Evolutionary conservation across 2,329 filamentous ascomycete species (phyloP).

Genomic region (Paramyrothecium sp.): DNA sequence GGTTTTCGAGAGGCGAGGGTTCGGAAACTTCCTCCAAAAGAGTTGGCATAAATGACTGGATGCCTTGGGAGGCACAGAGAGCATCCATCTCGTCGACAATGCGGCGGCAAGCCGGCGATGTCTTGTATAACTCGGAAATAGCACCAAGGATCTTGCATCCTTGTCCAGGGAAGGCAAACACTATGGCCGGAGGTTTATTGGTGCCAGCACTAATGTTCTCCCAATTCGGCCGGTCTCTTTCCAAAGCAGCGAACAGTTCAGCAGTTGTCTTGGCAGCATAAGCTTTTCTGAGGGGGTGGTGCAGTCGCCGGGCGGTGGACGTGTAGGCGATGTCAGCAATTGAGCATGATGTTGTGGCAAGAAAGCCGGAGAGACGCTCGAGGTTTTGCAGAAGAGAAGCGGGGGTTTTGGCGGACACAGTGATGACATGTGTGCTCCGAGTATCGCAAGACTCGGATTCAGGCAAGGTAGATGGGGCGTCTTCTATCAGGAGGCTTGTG

Average conservation of each 20-base stretch:
- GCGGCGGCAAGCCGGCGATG: conserved; percentile 26
- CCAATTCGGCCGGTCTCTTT: not conserved
- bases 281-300: conserved; percentile 9
- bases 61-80: conserved; percentile 28
- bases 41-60: conserved; percentile 35
- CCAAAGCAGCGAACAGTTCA: not conserved
- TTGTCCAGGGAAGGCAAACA: conserved; percentile 46
- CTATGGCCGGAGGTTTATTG: conserved; percentile 20
- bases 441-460: conserved; percentile 37
- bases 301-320: conserved; percentile 29
- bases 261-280: not conserved
- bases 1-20: conserved; percentile 19
- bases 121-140: conserved; percentile 28
- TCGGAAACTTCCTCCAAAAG: conserved; percentile 35
- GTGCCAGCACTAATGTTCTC: not conserved
- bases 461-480: conserved; percentile 33
- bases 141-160: conserved; percentile 32
- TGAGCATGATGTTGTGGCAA: conserved; percentile 33
- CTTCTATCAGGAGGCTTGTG: conserved; percentile 63
- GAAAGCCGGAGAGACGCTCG: conserved; percentile 33
- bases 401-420: conserved; percentile 10
- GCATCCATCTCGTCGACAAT: conserved; percentile 31
- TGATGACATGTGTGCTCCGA: conserved; percentile 25
- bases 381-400: conserved; percentile 21
- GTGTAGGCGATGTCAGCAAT: conserved; percentile 49